Conservation (phyloP, 208 protist genomes). For the Crithidia expoeki region DNA sequence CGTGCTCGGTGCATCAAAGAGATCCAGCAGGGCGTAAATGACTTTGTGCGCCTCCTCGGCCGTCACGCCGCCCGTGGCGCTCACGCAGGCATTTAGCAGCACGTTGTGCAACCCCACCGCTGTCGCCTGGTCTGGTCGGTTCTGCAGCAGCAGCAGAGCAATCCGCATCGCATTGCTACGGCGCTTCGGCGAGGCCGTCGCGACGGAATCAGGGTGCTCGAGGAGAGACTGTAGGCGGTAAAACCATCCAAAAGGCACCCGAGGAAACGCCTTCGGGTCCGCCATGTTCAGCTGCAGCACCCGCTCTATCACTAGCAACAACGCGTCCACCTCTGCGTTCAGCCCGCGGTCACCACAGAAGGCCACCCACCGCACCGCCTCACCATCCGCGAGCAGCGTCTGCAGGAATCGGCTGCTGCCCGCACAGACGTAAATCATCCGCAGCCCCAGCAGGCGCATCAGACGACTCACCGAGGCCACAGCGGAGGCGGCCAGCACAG, state of each 20-base stretch:
- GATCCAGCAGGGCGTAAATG: slow-evolving; percentile 54
- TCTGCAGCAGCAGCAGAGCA: slow-evolving; percentile 54
- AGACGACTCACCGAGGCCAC: slow-evolving; percentile 78
- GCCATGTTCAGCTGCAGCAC: slow-evolving; percentile 54
- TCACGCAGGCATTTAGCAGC: slow-evolving; percentile 72
- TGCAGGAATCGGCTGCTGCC: slow-evolving; percentile 57
- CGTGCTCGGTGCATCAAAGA: slow-evolving; percentile 74
- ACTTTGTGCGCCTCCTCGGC: slow-evolving; percentile 64
- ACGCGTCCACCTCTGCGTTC: slow-evolving; percentile 63
- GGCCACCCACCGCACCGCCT: slow-evolving; percentile 55
- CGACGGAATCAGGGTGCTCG: slow-evolving; percentile 43
- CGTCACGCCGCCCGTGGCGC: slow-evolving; percentile 54
- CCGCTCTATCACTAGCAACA: slow-evolving; percentile 63
- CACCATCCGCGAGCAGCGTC: slow-evolving; percentile 32
- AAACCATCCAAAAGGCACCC: slow-evolving; percentile 82
- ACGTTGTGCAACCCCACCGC: slow-evolving; percentile 60
- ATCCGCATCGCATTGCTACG: slow-evolving; percentile 58
- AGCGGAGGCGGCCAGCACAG: slow-evolving; percentile 38
- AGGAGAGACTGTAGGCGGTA: slow-evolving; percentile 77
- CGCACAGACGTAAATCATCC: slow-evolving; percentile 53
- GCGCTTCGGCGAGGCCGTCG: slow-evolving; percentile 61
- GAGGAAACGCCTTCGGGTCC: slow-evolving; percentile 52
- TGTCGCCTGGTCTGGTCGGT: slow-evolving; percentile 42
- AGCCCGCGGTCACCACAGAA: slow-evolving; percentile 80
- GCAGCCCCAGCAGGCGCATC: slow-evolving; percentile 80